Evolutionary conservation across 371 early-diverging fungal species (phyloP).

Genomic region (Saksenaea oblongispora): DNA sequence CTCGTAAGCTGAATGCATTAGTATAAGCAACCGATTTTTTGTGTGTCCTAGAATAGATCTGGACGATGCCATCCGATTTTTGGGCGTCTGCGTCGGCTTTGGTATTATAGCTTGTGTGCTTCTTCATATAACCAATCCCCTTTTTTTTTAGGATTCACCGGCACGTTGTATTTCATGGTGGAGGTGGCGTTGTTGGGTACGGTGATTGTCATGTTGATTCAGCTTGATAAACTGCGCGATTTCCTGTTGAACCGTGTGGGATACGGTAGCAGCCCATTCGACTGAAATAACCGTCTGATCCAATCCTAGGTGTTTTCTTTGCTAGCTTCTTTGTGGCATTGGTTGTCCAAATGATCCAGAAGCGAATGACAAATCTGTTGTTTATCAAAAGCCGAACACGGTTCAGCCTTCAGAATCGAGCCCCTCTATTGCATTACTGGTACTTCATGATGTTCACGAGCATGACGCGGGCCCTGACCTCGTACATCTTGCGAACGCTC

Average conservation of each 20-base stretch:
- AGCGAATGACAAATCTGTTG: constrained; percentile 37
- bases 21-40: neutral
- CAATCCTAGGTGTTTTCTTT: constrained; percentile 34
- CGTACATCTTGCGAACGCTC: constrained; percentile 44
- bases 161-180: constrained; percentile 48
- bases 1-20: constrained; percentile 18
- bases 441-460: constrained; percentile 57
- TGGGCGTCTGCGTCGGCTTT: constrained; percentile 51
- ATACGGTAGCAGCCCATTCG: constrained; percentile 17
- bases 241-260: constrained; percentile 30
- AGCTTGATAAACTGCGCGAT: constrained; percentile 36
- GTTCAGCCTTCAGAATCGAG: constrained; percentile 38
- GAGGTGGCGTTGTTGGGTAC: constrained; percentile 41
- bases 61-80: constrained; percentile 51
- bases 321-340: constrained; percentile 49
- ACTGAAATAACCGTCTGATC: neutral
- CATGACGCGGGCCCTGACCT: constrained; percentile 52
- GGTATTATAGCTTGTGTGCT: constrained; percentile 18
- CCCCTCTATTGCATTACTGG: constrained; percentile 50
- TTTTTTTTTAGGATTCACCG: constrained; percentile 37
- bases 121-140: neutral
- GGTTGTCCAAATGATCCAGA: constrained; percentile 46
- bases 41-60: constrained; percentile 34
- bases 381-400: constrained; percentile 36
- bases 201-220: constrained; percentile 28